A percentile compares a stretch with the other conserved stretches of the same genome.
These are phyloP conservation scores for Coemansia sp. DNA, from an alignment of 192 early-diverging fungal species.

Conservation along the genomic window DNA sequence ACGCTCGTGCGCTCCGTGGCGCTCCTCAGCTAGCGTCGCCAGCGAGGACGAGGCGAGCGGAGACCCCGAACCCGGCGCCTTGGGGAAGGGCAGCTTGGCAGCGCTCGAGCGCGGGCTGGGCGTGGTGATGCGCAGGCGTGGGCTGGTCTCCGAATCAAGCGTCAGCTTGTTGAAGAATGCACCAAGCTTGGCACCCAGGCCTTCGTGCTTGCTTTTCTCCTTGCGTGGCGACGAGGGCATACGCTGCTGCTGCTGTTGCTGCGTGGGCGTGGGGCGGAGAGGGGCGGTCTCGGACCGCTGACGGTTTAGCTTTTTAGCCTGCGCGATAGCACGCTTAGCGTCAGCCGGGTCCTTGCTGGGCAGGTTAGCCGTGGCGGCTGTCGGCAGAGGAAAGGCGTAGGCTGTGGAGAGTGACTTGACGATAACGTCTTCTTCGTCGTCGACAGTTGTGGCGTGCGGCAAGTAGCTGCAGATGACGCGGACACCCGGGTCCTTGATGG, in stretches of 20 bases:
- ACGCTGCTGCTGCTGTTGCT: conserved; percentile 16
- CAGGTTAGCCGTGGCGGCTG: neutral
- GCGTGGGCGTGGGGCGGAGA: conserved; percentile 12
- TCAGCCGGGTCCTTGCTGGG: conserved; percentile 16
- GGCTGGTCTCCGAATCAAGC: conserved; percentile 45
- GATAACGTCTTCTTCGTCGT: conserved; percentile 16
- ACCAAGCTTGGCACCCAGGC: conserved; percentile 44
- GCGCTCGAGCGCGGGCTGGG: conserved; percentile 12
- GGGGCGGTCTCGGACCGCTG: conserved; percentile 52
- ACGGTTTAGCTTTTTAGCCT: conserved; percentile 33
- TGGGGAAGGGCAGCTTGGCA: conserved; percentile 11
- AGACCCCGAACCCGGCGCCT: conserved; percentile 8
- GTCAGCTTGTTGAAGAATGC: conserved; percentile 52
- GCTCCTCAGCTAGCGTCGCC: neutral
- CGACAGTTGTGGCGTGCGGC: conserved; percentile 16
- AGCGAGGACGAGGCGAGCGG: neutral
- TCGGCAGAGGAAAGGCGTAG: neutral
- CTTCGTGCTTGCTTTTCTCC: conserved; percentile 33
- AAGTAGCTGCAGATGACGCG: conserved; percentile 46
- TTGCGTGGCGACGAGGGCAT: conserved; percentile 28
- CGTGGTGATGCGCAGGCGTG: conserved; percentile 8
- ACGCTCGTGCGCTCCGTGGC: conserved; percentile 27
- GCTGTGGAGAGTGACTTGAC: conserved; percentile 1
- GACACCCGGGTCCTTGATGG: conserved; percentile 31
- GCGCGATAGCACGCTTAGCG: conserved; percentile 7